A percentile compares a stretch with the other conserved stretches of the same genome.
Evolutionary conservation across 2,329 filamentous ascomycete species (phyloP).

Genomic region (Colletotrichum liaoningense): DNA sequence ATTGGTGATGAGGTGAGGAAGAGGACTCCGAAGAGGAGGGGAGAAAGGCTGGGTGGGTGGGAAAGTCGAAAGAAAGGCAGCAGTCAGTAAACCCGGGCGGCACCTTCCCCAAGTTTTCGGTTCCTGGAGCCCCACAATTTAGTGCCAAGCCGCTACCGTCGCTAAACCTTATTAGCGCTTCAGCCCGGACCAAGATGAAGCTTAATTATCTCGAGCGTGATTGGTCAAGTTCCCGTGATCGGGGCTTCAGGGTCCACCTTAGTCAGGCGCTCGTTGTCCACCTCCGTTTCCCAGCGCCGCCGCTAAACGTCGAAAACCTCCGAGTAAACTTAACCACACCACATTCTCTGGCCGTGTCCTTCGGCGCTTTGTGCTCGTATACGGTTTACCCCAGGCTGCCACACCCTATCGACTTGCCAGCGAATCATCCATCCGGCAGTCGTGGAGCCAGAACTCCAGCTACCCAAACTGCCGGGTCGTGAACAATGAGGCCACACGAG

Average conservation of each 20-base stretch:
- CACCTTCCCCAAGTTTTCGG: slow-evolving; percentile 11
- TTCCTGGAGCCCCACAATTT: background rate
- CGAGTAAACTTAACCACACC: background rate
- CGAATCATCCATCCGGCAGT: background rate
- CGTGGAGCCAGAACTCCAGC: background rate
- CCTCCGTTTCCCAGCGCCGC: background rate
- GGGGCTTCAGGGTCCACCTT: background rate
- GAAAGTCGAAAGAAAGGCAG: background rate
- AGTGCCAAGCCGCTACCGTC: background rate
- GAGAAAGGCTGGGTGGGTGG: background rate
- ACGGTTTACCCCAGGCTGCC: background rate
- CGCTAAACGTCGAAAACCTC: background rate
- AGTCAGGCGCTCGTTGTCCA: background rate
- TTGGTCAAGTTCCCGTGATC: background rate
- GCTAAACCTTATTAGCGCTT: slow-evolving; percentile 1
- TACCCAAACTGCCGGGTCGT: slow-evolving; percentile 1
- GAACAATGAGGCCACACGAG: slow-evolving; percentile 3
- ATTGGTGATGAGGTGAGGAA: background rate
- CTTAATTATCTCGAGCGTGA: background rate
- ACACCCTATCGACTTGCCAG: background rate
- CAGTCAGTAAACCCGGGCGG: too few species aligned
- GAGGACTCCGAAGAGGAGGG: background rate
- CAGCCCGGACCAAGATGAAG: slow-evolving; percentile 7
- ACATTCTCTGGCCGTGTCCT: background rate
- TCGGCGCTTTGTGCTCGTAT: slow-evolving; percentile 17